A percentile compares a stretch with the other conserved stretches of the same genome.
Conservation (phyloP, 2,329 filamentous ascomycete species). For the Microdochium paspali region DNA sequence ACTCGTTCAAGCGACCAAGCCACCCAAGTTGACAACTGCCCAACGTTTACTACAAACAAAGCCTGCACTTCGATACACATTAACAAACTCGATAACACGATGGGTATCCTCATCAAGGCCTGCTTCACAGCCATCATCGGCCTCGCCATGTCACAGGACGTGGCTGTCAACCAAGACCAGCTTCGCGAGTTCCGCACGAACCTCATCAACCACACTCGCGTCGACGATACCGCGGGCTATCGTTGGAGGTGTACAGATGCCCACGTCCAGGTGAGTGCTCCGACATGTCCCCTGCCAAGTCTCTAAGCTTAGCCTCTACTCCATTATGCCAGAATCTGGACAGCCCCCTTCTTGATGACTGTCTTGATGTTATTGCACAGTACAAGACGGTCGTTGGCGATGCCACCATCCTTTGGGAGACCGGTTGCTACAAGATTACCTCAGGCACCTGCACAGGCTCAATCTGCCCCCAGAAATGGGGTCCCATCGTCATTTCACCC, state of each 20-base stretch:
- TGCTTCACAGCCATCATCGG: background rate
- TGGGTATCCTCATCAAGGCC: background rate
- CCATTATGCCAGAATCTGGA: background rate
- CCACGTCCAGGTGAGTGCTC: background rate
- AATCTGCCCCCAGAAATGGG: slow-evolving; percentile 14
- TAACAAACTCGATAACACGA: background rate
- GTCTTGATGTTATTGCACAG: slow-evolving; percentile 12
- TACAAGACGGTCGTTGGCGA: slow-evolving; percentile 9
- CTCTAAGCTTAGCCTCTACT: background rate
- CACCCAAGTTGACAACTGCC: too few species aligned
- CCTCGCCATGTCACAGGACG: background rate
- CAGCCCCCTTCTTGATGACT: slow-evolving; percentile 14
- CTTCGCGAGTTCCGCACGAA: background rate
- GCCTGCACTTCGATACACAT: too few species aligned
- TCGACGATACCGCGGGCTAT: background rate
- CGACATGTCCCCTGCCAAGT: background rate
- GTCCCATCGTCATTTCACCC: slow-evolving; percentile 12
- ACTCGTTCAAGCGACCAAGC: too few species aligned
- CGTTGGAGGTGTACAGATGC: background rate
- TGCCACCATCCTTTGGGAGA: slow-evolving; percentile 13
- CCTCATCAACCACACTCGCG: background rate
- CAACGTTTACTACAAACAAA: too few species aligned
- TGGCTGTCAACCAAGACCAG: background rate
- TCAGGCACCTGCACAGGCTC: slow-evolving; percentile 17
- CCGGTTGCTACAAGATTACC: slow-evolving; percentile 13